Base-by-base conservation (phyloP, 164 flowering plant genomes). In the Nymphaea colorata region DNA sequence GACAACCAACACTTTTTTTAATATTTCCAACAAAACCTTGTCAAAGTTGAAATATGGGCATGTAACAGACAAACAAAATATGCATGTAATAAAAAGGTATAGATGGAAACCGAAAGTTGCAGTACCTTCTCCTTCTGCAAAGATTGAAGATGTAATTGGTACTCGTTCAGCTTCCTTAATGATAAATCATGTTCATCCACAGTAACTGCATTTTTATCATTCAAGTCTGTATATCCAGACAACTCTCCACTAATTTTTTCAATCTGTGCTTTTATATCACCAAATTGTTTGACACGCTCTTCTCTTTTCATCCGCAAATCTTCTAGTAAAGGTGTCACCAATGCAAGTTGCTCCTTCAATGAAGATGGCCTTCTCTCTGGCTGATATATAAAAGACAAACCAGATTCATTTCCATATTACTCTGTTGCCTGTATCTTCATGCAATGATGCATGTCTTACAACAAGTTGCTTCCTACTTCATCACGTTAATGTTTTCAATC, bases 111-210 rank as follows among this genome's bases (percentile, higher is more conserved):
- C 36, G 10, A 41, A 61, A 61, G 64, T 12, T 6, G 47, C 75
- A 64, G 12, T 69, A 86, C 98, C 98, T 88, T 93, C 69, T 93
- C 98, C 70, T 81, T 88, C 66, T 93, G 95, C 71, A 93, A 83
- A 42, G 79, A 61, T 41, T 74, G 85, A 61, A 90, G 89, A 70
- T 77, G 81, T 59, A 81, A 72, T 66, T 86, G 87, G 76, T 79
- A 82, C 70, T 93, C 98, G 70, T 70, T 81, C 64, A 93, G 84
- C 79, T 79, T 87, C 72, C 93, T 81, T 17, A 84, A 64, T 0
- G 98, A 86, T 70, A 90, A 79, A 71, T 93, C 98, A 45, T 80
- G 77, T 64, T 86, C 93, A 36, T 83, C 89, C 45, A 80, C 67
- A 69, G 68, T 68, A 55, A 78, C 70, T 3, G 76, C 70, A 70